phyloP scores from a whole-genome alignment of 345 rosid genomes.

The Erodium maritimum region DNA sequence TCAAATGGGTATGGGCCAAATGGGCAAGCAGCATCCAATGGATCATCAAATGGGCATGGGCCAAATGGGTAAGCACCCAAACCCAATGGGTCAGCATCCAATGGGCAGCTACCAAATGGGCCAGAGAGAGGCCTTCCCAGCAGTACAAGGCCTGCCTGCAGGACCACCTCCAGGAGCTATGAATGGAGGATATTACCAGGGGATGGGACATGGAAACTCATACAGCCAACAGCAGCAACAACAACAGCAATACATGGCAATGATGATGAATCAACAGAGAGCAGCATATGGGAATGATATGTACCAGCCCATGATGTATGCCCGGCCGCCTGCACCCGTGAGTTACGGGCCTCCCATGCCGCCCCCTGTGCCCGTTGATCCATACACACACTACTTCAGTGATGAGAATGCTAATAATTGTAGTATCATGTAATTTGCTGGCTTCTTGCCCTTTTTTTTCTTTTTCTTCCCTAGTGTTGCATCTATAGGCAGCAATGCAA shows the following conservation, averaged over 20 bases:
- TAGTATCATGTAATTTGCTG: constrained; percentile 57
- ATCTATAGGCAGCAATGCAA: neutral
- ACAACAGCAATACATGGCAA: constrained; percentile 56
- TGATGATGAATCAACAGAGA: constrained; percentile 59
- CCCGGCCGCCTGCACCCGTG: constrained; percentile 39
- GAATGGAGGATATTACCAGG: constrained; percentile 42
- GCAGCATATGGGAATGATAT: constrained; percentile 44
- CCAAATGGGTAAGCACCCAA: constrained; percentile 20
- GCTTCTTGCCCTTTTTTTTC: too few species aligned
- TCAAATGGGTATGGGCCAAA: constrained; percentile 35
- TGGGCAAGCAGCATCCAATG: constrained; percentile 22
- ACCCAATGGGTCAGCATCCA: constrained; percentile 31
- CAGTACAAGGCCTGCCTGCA: constrained; percentile 66
- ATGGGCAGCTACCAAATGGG: constrained; percentile 14
- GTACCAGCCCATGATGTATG: constrained; percentile 88
- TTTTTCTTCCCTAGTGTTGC: neutral
- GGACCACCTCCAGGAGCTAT: constrained; percentile 15
- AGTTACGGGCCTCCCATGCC: constrained; percentile 59
- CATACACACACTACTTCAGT: constrained; percentile 59
- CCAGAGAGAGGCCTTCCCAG: constrained; percentile 23
- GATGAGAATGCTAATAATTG: constrained; percentile 88
- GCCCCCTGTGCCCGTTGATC: constrained; percentile 28
- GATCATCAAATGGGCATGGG: too few species aligned
- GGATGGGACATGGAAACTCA: constrained; percentile 40
- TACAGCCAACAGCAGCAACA: constrained; percentile 43